Evolutionary conservation across 2,329 filamentous ascomycete genomes (phyloP), one percentile per base, ranked within the genome.

Genomic region (Microdochium trichocladiopsis): DNA sequence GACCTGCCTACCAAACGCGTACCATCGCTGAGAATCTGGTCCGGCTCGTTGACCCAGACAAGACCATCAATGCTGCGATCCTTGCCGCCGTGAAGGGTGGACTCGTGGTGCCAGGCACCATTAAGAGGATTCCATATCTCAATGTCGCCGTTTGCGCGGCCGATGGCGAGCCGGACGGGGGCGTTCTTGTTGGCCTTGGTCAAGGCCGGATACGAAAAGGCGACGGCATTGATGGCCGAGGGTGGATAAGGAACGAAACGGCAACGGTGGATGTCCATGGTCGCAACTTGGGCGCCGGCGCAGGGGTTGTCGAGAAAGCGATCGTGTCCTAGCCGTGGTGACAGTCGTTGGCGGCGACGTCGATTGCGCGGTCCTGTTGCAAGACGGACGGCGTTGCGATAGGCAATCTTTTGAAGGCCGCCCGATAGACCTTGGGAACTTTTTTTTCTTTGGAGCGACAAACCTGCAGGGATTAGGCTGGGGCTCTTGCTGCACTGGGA

Each of bases 201-300:
- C 50, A 72, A 57, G 55, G 70, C 74, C 21, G 87, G 77, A 67
- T 96, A 89, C 5, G 94, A 96, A 69, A 99, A 97, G 59, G 93
- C 90, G 66, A 97, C 82, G 57, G 90, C 87, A 72, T 96, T 97
- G 71, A 99, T 96, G 53, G 91, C 87, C 55, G 90, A 90, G 8
- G 90, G 87, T 58, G 91, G 90, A 71, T 89, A 97, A 41, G 89
- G 88, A 61, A 99, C 88, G 73, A 99, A 99, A 66, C 94, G 90
- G 66, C 92, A 95, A 63, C 94, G 90, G 76, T 99, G 94, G 67
- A 99, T 87, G 72, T 97, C 93, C 93, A 97, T 96, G 53, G 53
- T 52, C 41, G 41, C 41, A 18, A 31, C 28, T 8, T 8, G 28
- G 8, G 28, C 28, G 14, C 8, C 8, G 28, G 28, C 28, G 28